Percentiles rank a stretch among this genome's conserved stretches.
Conservation (phyloP, 78 protist genomes). For the Dictyostelium intermedium region DNA sequence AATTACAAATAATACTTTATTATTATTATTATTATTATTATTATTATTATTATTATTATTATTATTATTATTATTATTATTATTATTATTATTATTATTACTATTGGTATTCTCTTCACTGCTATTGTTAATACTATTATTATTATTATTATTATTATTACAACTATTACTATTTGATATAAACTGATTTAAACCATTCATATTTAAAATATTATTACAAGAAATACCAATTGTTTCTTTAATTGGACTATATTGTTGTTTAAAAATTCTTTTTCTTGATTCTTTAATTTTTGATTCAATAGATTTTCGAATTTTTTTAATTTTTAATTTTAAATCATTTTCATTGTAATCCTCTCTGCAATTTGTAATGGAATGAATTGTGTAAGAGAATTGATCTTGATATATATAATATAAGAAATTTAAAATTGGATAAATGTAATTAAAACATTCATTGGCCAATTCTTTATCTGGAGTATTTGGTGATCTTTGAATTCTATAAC, state of each 20-base stretch:
- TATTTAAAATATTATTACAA: neutral
- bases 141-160: no score
- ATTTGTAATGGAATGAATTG: neutral
- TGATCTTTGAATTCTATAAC: neutral
- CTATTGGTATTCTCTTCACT: no score
- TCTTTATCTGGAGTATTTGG: neutral
- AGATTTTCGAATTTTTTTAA: neutral
- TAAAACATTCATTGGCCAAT: neutral
- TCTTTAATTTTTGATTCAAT: neutral
- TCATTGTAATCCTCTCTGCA: neutral
- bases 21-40: neutral
- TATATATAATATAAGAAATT: neutral
- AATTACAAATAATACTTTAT: neutral
- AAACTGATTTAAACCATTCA: neutral
- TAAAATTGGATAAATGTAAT: slow-evolving; percentile 31
- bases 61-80: no score
- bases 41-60: no score
- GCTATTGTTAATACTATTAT: no score
- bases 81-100: neutral
- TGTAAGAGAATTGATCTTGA: neutral
- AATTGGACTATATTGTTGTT: neutral
- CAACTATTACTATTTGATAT: neutral
- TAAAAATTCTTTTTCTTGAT: neutral
- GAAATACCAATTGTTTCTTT: neutral
- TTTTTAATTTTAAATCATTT: neutral